phyloP scores from a whole-genome alignment of 352 stramenopile species.

The Sclerospora graminicola region DNA sequence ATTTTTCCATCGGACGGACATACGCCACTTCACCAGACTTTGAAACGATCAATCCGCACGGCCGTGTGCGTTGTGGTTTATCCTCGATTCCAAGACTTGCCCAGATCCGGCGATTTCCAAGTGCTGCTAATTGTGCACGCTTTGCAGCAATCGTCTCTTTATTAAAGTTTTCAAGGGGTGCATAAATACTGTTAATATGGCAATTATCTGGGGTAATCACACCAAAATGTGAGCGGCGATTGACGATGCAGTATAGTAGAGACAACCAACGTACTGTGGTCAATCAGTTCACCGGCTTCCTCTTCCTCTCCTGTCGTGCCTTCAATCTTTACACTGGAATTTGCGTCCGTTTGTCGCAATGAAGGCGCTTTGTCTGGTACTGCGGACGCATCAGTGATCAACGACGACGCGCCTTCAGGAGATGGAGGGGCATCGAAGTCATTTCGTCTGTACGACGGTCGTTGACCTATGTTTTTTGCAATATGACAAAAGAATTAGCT shows the following conservation, averaged over 20 bases:
- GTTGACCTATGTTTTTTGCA: slow-evolving; percentile 36
- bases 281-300: slow-evolving; percentile 56
- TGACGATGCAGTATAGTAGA: too few relatives aligned
- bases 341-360: slow-evolving; percentile 26
- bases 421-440: slow-evolving; percentile 74
- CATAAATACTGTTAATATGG: slow-evolving; percentile 58
- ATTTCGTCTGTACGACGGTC: slow-evolving; percentile 68
- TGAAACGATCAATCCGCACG: slow-evolving; percentile 56
- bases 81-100: slow-evolving; percentile 77
- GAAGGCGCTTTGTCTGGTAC: slow-evolving; percentile 33
- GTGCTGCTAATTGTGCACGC: slow-evolving; percentile 53
- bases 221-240: not conserved
- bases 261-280: slow-evolving; percentile 30
- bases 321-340: slow-evolving; percentile 28
- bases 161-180: slow-evolving; percentile 64
- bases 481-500: slow-evolving; percentile 7
- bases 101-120: slow-evolving; percentile 77
- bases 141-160: slow-evolving; percentile 77
- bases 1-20: slow-evolving; percentile 59
- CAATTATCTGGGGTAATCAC: slow-evolving; percentile 30
- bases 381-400: slow-evolving; percentile 17
- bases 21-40: slow-evolving; percentile 65
- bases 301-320: slow-evolving; percentile 33
- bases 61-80: slow-evolving; percentile 41
- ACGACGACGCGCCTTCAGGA: slow-evolving; percentile 25